Base-by-base conservation (phyloP, 805 yeast genomes). In the Candida easanensis region DNA sequence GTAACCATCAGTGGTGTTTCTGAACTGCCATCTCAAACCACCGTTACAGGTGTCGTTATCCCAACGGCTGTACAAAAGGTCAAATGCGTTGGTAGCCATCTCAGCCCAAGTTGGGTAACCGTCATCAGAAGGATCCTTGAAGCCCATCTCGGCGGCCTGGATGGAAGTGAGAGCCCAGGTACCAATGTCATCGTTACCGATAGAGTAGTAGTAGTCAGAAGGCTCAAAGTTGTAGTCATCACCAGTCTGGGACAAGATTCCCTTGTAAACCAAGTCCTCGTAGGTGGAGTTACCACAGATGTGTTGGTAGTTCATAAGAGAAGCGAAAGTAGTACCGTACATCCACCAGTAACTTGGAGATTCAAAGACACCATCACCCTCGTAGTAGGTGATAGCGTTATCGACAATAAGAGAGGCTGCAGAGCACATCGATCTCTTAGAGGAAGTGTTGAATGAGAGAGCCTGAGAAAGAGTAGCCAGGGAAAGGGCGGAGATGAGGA, bases 311-410 rank as follows among this genome's bases (percentile, higher is more conserved):
- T 88, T 96, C 30, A 91, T 60, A 68, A 86, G 61, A 2, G 73
- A 67, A 13, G 76, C 77, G 63, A 70, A 82, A 0, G 89, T 89
- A 52, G 87, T 91, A 55, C 95, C 96, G 31, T 90, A 88, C 63
- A 84, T 82, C 95, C 95, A 87, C 89, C 93, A 89, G 65, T 81
- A 82, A 61, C 23, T 20, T 1, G 89, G 89, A 49, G 73, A 59
- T 11, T 76, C 68, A 57, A 84, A 84, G 78, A 75, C 74, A 19
- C 91, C 95, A 22, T 49, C 45, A 16, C 89, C 88, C 48, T 75
- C 77, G 56, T 85, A 82, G 62, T 85, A 85, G 61, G 79, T 80
- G 59, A 83, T 64, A 49, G 80, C 68, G 52, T 89, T 90, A 14
- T 69, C 61, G 13, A 79, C 76, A n/a, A 84, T 65, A 26, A 79